Percentiles rank a stretch among this genome's conserved stretches.
These are phyloP conservation scores for Peterozyma toletana DNA, from an alignment of 805 yeast species.

Conservation along the genomic window DNA sequence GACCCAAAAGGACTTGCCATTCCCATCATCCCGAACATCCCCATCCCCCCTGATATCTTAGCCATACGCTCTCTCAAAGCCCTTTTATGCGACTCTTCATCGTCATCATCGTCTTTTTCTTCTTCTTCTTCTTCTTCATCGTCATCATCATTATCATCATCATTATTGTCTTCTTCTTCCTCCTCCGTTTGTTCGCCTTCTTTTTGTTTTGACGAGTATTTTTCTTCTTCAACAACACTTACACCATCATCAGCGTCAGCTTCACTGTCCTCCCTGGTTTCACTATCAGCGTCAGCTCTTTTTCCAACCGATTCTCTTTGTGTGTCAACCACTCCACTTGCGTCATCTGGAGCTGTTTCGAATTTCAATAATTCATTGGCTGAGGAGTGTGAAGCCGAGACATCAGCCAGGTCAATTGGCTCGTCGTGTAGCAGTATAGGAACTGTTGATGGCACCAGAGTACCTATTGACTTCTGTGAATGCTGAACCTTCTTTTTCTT, in stretches of 20 bases:
- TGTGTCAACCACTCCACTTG: constrained; percentile 9
- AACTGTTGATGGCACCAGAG: background rate
- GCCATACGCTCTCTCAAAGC: constrained; percentile 92
- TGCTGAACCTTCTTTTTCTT: constrained; percentile 13
- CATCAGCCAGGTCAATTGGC: background rate
- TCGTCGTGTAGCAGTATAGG: background rate
- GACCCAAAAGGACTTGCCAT: constrained; percentile 28
- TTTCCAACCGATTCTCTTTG: constrained; percentile 8
- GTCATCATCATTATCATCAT: constrained; percentile 28
- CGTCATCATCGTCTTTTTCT: constrained; percentile 57
- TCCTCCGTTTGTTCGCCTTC: constrained; percentile 20
- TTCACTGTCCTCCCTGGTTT: too few species aligned
- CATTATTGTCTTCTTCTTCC: constrained; percentile 23
- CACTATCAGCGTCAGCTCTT: constrained; percentile 6
- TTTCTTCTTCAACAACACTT: too few species aligned
- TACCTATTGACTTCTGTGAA: constrained; percentile 2
- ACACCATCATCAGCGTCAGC: constrained; percentile 9
- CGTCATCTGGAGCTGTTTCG: constrained; percentile 4
- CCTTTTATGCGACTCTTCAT: constrained; percentile 67
- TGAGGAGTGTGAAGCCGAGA: background rate
- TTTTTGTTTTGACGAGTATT: too few species aligned
- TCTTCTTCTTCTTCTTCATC: constrained; percentile 43
- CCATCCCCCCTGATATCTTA: constrained; percentile 81
- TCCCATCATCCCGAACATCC: constrained; percentile 71
- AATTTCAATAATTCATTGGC: background rate